A percentile compares a stretch with the other conserved stretches of the same genome.
Evolutionary conservation across 768 basidiomycete species (phyloP).

Genomic region (Suillus cothurnatus): DNA sequence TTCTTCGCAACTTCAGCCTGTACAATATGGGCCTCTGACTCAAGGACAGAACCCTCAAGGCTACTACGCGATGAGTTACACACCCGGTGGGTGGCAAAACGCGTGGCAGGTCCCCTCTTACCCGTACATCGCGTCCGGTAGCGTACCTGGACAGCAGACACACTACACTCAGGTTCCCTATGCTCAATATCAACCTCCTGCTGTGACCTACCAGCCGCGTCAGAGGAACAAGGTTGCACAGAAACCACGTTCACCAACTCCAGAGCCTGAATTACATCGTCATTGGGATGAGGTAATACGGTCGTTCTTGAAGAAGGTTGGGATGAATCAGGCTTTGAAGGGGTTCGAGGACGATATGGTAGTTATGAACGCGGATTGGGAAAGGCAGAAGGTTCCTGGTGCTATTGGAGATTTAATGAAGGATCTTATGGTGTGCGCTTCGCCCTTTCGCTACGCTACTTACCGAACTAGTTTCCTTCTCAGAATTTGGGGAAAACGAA

Average conservation of each 20-base stretch:
- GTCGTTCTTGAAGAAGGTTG: constrained; percentile 54
- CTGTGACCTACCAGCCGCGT: constrained; percentile 32
- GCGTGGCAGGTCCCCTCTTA: constrained; percentile 37
- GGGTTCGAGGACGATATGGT: constrained; percentile 75
- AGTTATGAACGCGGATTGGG: constrained; percentile 68
- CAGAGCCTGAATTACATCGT: constrained; percentile 48
- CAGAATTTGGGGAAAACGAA: constrained; percentile 35
- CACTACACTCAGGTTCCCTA: constrained; percentile 38
- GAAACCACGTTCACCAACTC: constrained; percentile 34
- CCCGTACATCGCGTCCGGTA: constrained; percentile 30
- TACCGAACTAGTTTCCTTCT: constrained; percentile 8
- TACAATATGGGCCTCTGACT: constrained; percentile 17
- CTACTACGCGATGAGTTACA: constrained; percentile 36
- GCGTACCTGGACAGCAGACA: constrained; percentile 34
- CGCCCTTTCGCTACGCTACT: background rate
- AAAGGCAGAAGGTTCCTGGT: constrained; percentile 53
- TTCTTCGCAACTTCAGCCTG: constrained; percentile 22
- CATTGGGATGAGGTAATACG: constrained; percentile 65
- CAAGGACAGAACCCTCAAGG: constrained; percentile 30
- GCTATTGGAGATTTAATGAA: constrained; percentile 56
- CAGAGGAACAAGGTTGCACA: constrained; percentile 30
- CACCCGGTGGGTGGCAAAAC: constrained; percentile 35
- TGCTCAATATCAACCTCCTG: constrained; percentile 29
- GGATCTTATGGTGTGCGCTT: constrained; percentile 49
- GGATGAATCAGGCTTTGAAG: constrained; percentile 56